Conservation (phyloP, 2,329 filamentous ascomycete species). For the Thelonectria olida region DNA sequence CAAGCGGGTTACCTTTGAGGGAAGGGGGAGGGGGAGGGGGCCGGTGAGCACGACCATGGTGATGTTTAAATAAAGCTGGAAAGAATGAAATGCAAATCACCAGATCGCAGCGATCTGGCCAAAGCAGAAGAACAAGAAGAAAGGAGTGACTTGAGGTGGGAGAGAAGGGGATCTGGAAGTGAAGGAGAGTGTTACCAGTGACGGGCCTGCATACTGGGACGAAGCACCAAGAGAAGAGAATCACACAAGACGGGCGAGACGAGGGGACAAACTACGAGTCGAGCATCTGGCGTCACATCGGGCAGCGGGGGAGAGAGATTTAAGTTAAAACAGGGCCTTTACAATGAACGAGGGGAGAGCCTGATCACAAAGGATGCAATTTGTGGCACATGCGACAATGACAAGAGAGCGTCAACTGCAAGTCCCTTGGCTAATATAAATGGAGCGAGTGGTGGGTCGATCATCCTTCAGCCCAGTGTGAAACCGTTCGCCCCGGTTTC, state of each 20-base stretch:
- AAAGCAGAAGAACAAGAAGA: neutral
- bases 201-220: slow-evolving; percentile 31
- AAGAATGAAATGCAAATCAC: slow-evolving; percentile 17
- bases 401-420: slow-evolving; percentile 15
- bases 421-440: slow-evolving; percentile 37
- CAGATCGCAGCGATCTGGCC: slow-evolving; percentile 11
- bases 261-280: neutral
- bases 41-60: slow-evolving; percentile 41
- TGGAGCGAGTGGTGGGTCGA: slow-evolving; percentile 23
- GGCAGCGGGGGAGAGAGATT: slow-evolving; percentile 31
- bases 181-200: slow-evolving; percentile 25
- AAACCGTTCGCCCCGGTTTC: slow-evolving; percentile 33
- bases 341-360: no score
- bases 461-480: slow-evolving; percentile 35
- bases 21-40: slow-evolving; percentile 29
- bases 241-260: slow-evolving; percentile 7
- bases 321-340: slow-evolving; percentile 15
- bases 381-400: slow-evolving; percentile 22
- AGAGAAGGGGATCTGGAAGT: slow-evolving; percentile 19
- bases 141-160: slow-evolving; percentile 40
- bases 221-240: slow-evolving; percentile 6
- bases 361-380: slow-evolving; percentile 11
- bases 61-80: slow-evolving; percentile 8
- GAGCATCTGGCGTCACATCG: slow-evolving; percentile 14
- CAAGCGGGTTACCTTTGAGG: slow-evolving; percentile 36